phyloP scores from a whole-genome alignment of 2,329 filamentous ascomycete species.

The Phoma sp. region DNA sequence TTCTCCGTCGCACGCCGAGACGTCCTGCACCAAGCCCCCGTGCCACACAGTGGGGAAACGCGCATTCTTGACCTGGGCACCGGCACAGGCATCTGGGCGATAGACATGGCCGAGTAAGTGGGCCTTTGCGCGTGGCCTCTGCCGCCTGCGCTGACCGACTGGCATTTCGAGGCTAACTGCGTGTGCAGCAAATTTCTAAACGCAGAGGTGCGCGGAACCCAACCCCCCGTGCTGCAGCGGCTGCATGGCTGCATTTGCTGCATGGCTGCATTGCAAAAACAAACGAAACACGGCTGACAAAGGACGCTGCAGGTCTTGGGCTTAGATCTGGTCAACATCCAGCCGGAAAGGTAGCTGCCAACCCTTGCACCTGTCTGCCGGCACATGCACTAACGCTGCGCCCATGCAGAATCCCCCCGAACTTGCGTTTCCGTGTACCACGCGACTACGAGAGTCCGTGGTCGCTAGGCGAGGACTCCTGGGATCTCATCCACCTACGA shows the following conservation, averaged over 20 bases:
- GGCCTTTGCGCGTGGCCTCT: constrained; percentile 23
- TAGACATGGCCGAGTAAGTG: constrained; percentile 79
- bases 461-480: constrained; percentile 70
- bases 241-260: no score
- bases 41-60: constrained; percentile 49
- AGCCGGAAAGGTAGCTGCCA: constrained; percentile 60
- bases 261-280: constrained; percentile 15
- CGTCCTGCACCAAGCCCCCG: constrained; percentile 54
- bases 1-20: constrained; percentile 69
- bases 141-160: constrained; percentile 13
- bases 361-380: constrained; percentile 46
- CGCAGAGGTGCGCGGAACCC: constrained; percentile 54
- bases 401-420: constrained; percentile 69
- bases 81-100: constrained; percentile 90
- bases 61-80: constrained; percentile 74
- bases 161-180: constrained; percentile 36
- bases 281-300: constrained; percentile 33
- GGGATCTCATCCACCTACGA: constrained; percentile 84
- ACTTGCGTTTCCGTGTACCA: constrained; percentile 69
- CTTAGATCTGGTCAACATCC: constrained; percentile 67
- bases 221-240: background rate
- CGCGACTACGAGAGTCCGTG: constrained; percentile 82
- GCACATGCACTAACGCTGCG: constrained; percentile 38
- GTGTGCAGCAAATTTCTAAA: constrained; percentile 59
- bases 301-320: constrained; percentile 58